Evolutionary conservation across 345 rosid genomes (phyloP), one percentile per base, ranked within the genome.

Genomic region (Pistacia integerrima): DNA sequence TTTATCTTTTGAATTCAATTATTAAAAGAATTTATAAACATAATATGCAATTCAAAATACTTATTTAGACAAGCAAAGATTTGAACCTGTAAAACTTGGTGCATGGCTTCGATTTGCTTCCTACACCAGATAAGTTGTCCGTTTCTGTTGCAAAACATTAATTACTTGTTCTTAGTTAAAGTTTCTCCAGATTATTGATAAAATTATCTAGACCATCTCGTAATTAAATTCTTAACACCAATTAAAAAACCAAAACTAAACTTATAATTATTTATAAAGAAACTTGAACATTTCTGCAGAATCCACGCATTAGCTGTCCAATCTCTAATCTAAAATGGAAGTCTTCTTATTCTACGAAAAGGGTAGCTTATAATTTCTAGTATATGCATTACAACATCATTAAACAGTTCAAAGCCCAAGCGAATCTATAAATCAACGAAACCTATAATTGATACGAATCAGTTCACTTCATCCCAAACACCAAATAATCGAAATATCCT

Each of bases 31-130:
- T 73, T 85, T 63, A 59, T 51, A 74, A 79, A 67, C 54, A 78
- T 79, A 72, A 81, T 20, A 67, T 76, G 52, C 8, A 73, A 80
- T 72, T 83, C 28, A 55, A 66, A 76, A 76, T 80, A 80, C 64
- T 91, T 76, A 78, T 84, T 84, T 85, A 76, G 90, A 80, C 86
- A 82, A 85, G 86, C 58, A 77, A 82, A 85, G 91, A 90, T 91
- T 83, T 86, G 84, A 96, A 96, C 99, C 99, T 96, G 99, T 87
- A 96, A 93, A 91, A 96, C 83, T 96, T 96, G 83, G 97, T 93
- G 97, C 99, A 93, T 87, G 98, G 99, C 99, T 96, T 96, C 91
- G 91, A 93, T 92, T 96, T 96, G 99, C 98, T 96, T 93, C 98
- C 99, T 96, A 93, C 91, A 93, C 92, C 97, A 85, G 93, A 87